A percentile compares a stretch with the other conserved stretches of the same genome.
These are phyloP conservation scores for Volvariella surrecta DNA, from an alignment of 1,284 basidiomycete genomes.

Conservation along the genomic window DNA sequence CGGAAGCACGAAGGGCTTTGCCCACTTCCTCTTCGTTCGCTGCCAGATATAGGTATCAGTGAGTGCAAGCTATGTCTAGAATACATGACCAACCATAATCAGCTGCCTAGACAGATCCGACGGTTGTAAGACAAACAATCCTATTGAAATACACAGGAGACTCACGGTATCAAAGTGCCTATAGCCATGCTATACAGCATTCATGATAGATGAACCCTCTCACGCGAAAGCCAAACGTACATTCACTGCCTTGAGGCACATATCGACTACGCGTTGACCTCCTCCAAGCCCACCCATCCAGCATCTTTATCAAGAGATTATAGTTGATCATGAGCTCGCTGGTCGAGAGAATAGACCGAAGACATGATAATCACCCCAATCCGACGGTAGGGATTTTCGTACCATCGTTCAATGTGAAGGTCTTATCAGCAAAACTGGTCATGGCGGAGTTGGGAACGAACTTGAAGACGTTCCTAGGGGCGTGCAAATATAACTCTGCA, in stretches of 20 bases:
- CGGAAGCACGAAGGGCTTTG: conserved; percentile 36
- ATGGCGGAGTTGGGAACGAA: too few relatives aligned
- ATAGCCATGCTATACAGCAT: conserved; percentile 23
- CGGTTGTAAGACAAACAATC: too few relatives aligned
- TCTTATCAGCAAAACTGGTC: neutral
- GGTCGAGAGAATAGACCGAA: neutral
- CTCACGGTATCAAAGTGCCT: conserved; percentile 32
- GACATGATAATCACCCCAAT: conserved; percentile 22
- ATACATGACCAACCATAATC: too few relatives aligned
- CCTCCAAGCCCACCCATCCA: conserved; percentile 32
- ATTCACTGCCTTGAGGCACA: conserved; percentile 28
- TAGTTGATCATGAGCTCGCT: neutral
- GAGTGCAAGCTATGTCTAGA: too few relatives aligned
- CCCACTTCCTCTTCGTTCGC: conserved; percentile 46
- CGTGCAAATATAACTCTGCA: too few relatives aligned
- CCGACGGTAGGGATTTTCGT: conserved; percentile 28
- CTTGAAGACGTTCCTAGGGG: too few relatives aligned
- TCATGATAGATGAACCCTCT: neutral
- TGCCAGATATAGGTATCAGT: too few relatives aligned
- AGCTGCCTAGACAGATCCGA: too few relatives aligned
- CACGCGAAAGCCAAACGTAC: conserved; percentile 12
- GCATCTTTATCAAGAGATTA: conserved; percentile 21
- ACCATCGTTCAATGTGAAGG: conserved; percentile 27
- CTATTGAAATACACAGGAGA: too few relatives aligned
- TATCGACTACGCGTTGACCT: conserved; percentile 24